Conservation (phyloP, 441 rosid species). For the Populus trichocarpa region DNA sequence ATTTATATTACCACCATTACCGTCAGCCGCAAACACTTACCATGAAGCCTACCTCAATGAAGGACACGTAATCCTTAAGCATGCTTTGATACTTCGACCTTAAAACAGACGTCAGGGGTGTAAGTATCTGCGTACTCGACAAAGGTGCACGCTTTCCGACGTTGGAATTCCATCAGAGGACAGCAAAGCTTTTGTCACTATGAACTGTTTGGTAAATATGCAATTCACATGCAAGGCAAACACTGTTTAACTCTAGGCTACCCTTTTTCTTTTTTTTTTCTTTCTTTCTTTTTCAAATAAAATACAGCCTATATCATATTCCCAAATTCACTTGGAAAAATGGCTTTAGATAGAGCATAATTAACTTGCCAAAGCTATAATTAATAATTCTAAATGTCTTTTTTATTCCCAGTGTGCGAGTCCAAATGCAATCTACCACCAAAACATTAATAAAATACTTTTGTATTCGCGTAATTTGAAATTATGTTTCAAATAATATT, state of each 20-base stretch:
- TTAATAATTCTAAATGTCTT: too few species aligned
- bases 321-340: too few species aligned
- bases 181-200: not conserved
- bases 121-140: not conserved
- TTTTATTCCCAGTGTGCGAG: not conserved
- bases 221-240: not conserved
- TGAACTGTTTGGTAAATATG: not conserved
- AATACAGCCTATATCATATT: not conserved
- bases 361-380: too few species aligned
- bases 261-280: too few species aligned
- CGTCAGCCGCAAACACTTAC: not conserved
- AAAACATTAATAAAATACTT: too few species aligned
- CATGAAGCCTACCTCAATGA: not conserved
- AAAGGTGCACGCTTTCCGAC: constrained; percentile 7
- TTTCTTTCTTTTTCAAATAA: not conserved
- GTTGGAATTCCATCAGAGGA: not conserved
- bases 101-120: not conserved
- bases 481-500: too few species aligned
- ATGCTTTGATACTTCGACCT: not conserved
- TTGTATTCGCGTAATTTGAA: too few species aligned
- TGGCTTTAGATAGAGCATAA: too few species aligned
- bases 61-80: not conserved
- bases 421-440: not conserved
- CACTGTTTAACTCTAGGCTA: not conserved
- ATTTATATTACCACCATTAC: not conserved